Percentiles rank a stretch among this genome's conserved stretches.
Conservation (phyloP, 176 grass and related monocot genomes). For the Echinochloa phyllopogon region DNA sequence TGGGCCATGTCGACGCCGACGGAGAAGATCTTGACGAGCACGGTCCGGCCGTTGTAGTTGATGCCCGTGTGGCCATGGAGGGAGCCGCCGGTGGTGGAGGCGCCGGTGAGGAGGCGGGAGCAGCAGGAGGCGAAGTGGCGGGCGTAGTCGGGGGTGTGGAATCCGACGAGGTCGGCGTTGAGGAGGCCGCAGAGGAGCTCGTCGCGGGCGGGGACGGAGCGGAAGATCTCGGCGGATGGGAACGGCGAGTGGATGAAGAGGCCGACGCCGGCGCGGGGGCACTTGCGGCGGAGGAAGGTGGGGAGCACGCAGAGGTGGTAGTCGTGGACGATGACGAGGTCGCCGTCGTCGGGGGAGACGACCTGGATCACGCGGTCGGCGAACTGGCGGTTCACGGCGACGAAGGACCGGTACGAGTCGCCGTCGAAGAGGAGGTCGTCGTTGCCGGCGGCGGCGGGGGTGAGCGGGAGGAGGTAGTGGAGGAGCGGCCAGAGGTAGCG, state of each 20-base stretch:
- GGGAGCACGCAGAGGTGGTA: slow-evolving; percentile 55
- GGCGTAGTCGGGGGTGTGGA: slow-evolving; percentile 55
- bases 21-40: slow-evolving; percentile 45
- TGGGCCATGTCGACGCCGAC: slow-evolving; percentile 49
- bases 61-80: slow-evolving; percentile 28
- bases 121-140: slow-evolving; percentile 44
- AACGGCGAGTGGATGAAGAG: slow-evolving; percentile 66
- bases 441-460: not conserved
- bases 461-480: slow-evolving; percentile 49
- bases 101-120: slow-evolving; percentile 28
- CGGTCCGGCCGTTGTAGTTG: slow-evolving; percentile 35
- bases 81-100: slow-evolving; percentile 14
- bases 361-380: slow-evolving; percentile 38
- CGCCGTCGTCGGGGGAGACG: slow-evolving; percentile 44
- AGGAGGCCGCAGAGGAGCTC: slow-evolving; percentile 50
- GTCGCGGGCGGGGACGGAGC: slow-evolving; percentile 22
- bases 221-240: slow-evolving; percentile 51
- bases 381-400: slow-evolving; percentile 44
- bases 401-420: slow-evolving; percentile 2
- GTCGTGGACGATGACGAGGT: slow-evolving; percentile 57
- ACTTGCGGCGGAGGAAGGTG: slow-evolving; percentile 49
- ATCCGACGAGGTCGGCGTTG: slow-evolving; percentile 58
- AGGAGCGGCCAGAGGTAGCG: slow-evolving; percentile 68
- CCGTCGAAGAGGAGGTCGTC: slow-evolving; percentile 37
- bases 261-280: slow-evolving; percentile 36